These are phyloP conservation scores for Vigna trinervia DNA, from an alignment of 306 rosid species.

Conservation along the genomic window DNA sequence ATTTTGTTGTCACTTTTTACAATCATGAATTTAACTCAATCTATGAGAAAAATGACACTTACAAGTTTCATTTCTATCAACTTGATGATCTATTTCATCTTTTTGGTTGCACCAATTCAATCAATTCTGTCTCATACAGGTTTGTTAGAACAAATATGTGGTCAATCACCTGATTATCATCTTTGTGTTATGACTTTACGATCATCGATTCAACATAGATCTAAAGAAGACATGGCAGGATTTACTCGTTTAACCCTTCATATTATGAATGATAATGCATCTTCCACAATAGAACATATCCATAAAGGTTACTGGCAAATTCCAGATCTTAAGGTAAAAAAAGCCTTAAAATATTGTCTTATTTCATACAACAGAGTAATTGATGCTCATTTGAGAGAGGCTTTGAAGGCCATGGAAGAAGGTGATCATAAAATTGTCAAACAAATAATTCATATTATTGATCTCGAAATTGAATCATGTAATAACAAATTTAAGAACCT, in stretches of 20 bases:
- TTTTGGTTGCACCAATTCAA: slow-evolving; percentile 13
- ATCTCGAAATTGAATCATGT: slow-evolving; percentile 20
- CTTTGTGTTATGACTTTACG: slow-evolving; percentile 25
- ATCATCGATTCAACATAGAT: slow-evolving; percentile 45
- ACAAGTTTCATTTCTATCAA: not conserved
- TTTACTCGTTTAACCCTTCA: slow-evolving; percentile 43
- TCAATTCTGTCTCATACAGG: slow-evolving; percentile 34
- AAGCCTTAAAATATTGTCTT: slow-evolving; percentile 1
- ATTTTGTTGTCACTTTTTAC: not conserved
- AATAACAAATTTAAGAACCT: slow-evolving; percentile 9
- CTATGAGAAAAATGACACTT: not conserved
- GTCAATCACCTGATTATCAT: slow-evolving; percentile 43
- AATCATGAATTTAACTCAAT: not conserved
- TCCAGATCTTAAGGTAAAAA: not conserved
- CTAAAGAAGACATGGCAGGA: slow-evolving; percentile 38
- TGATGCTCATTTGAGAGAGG: slow-evolving; percentile 13
- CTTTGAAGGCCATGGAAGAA: slow-evolving; percentile 20
- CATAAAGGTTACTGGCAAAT: not conserved
- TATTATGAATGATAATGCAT: slow-evolving; percentile 30
- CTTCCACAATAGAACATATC: not conserved
- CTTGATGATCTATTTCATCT: not conserved
- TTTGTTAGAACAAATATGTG: slow-evolving; percentile 44
- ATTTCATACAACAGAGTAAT: slow-evolving; percentile 33
- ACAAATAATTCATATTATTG: slow-evolving; percentile 20
- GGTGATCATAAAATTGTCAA: slow-evolving; percentile 25